Evolutionary conservation across 176 grass and related monocot species (phyloP).

Genomic region (Calamus simplicifolius): DNA sequence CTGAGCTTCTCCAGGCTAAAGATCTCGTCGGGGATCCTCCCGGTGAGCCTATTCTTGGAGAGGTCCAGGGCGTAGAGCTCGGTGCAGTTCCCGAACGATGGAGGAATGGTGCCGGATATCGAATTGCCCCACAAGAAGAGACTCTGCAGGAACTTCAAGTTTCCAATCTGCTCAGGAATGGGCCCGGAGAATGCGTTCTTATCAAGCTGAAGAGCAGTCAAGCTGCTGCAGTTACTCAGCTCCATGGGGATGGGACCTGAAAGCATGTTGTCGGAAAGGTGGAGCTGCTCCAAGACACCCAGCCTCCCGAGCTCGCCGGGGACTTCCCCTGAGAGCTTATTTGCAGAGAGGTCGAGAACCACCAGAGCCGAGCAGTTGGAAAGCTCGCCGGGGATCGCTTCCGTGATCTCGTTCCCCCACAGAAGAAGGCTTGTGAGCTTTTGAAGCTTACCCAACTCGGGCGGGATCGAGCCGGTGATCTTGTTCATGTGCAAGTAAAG

Average conservation of each 20-base stretch:
- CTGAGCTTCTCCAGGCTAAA: conserved; percentile 85
- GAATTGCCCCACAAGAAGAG: conserved; percentile 85
- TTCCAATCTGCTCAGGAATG: conserved; percentile 55
- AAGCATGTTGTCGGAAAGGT: conserved; percentile 79
- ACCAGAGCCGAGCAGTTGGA: conserved; percentile 65
- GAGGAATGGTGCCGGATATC: conserved; percentile 47
- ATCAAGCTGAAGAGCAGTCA: conserved; percentile 79
- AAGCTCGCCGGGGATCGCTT: conserved; percentile 54
- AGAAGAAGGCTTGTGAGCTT: conserved; percentile 78
- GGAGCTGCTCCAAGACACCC: conserved; percentile 64
- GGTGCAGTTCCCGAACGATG: conserved; percentile 55
- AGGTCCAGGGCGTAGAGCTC: conserved; percentile 84
- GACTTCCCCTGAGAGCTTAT: conserved; percentile 56
- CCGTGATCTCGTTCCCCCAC: conserved; percentile 69
- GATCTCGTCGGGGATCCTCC: conserved; percentile 69
- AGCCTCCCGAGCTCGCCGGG: conserved; percentile 51
- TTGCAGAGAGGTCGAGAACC: conserved; percentile 73
- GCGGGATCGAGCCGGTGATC: conserved; percentile 56
- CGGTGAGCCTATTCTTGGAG: conserved; percentile 60
- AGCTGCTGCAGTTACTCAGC: conserved; percentile 70
- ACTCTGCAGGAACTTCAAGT: conserved; percentile 56
- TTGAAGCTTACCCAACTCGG: conserved; percentile 59
- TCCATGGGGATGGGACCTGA: conserved; percentile 41
- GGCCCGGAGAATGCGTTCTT: conserved; percentile 57
- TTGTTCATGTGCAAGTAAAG: conserved; percentile 95